phyloP scores from a whole-genome alignment of 2,329 filamentous ascomycete genomes.

The Pyrenophora graminea region DNA sequence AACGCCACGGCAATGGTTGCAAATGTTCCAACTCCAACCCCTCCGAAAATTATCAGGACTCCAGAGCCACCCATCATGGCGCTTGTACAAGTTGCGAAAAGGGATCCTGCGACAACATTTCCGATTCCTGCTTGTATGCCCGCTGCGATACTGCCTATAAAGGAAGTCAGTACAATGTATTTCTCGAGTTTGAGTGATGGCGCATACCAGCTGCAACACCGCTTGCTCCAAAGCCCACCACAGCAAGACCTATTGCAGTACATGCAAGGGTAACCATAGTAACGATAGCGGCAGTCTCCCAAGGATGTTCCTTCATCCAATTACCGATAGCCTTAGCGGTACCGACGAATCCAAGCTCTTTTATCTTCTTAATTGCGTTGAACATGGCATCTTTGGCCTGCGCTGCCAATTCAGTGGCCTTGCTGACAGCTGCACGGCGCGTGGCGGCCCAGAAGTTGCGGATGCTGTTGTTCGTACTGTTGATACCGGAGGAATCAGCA shows the following conservation, averaged over 20 bases:
- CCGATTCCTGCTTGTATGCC: conserved; percentile 27
- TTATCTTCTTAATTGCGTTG: background rate
- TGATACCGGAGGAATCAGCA: too few relatives aligned
- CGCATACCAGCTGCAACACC: conserved; percentile 6
- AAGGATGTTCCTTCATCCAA: conserved; percentile 11
- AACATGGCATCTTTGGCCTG: background rate
- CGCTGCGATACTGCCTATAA: conserved; percentile 28
- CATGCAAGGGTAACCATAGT: conserved; percentile 1
- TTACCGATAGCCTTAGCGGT: background rate
- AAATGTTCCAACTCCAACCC: background rate
- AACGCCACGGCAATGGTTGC: background rate
- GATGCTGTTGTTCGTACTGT: background rate
- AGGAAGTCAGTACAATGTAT: background rate
- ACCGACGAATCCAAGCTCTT: background rate
- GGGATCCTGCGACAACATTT: conserved; percentile 22
- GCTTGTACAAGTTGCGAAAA: conserved; percentile 30
- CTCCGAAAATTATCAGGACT: conserved; percentile 13
- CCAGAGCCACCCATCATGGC: conserved; percentile 34
- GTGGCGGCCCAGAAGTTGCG: background rate
- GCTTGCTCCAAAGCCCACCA: conserved; percentile 6
- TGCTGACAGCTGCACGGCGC: background rate
- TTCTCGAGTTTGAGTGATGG: background rate
- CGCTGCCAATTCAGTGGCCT: background rate
- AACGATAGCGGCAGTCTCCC: conserved; percentile 7
- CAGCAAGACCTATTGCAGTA: conserved; percentile 5